Evolutionary conservation across 352 stramenopile species (phyloP).

Genomic region (Globisporangium acanthophoron): DNA sequence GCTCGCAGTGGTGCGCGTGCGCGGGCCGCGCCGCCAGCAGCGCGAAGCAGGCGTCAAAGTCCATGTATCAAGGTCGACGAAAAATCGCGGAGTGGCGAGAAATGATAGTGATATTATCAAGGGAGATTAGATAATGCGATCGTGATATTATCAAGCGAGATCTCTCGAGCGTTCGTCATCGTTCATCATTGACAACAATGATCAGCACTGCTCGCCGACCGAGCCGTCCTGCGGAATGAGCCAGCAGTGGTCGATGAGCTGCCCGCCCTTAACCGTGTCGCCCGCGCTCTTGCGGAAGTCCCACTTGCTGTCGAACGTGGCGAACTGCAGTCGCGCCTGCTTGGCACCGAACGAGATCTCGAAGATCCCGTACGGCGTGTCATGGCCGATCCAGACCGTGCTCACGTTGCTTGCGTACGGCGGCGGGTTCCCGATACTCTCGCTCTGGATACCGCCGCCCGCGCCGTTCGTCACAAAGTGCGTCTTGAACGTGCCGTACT

Average conservation of each 20-base stretch:
- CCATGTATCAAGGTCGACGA: conserved; percentile 26
- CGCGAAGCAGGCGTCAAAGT: conserved; percentile 60
- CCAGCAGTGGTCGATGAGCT: conserved; percentile 56
- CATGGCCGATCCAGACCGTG: conserved; percentile 45
- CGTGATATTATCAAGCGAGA: not conserved
- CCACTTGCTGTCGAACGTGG: conserved; percentile 67
- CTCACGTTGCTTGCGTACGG: conserved; percentile 37
- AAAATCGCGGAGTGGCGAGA: too few relatives aligned
- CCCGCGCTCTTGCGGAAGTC: conserved; percentile 31
- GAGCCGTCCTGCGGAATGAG: conserved; percentile 61
- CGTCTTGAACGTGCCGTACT: conserved; percentile 61
- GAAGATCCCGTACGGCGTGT: conserved; percentile 66
- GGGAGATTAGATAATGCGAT: not conserved
- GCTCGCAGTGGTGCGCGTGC: conserved; percentile 60
- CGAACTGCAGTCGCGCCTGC: conserved; percentile 57
- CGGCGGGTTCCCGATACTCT: conserved; percentile 54
- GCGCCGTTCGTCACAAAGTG: conserved; percentile 74
- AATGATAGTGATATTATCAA: not conserved
- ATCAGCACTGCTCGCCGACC: conserved; percentile 24
- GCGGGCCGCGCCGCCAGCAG: conserved; percentile 52
- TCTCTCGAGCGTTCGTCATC: not conserved
- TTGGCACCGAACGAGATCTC: conserved; percentile 55
- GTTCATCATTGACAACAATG: not conserved
- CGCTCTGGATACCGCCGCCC: conserved; percentile 64
- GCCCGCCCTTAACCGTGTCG: conserved; percentile 43